Evolutionary conservation across 805 yeast species (phyloP), one percentile per base, ranked within the genome.

Genomic region (Starmera dryadoides): DNA sequence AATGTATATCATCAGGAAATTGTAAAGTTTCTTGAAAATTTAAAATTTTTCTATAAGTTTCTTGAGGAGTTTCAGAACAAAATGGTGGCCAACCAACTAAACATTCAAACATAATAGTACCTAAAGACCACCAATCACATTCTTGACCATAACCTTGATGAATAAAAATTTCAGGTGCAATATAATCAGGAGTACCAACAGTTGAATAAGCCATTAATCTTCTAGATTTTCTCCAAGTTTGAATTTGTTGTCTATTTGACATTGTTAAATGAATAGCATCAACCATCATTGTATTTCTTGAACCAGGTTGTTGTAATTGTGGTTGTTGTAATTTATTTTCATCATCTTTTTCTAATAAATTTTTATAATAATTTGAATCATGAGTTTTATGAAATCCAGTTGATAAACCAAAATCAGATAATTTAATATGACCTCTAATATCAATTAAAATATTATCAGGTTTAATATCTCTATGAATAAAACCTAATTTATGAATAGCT

Each of bases 131-230:
- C 65, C 94, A 93, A 66, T 93, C 99, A 47, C 94, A 93, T 22
- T 98, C 91, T 59, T 82, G 91, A 55, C 94, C 96, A 60, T 93
- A 93, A 46, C 81, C 79, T 57, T 84, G 86, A 19, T 98, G 98
- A 23, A 56, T 46, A 42, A 93, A 73, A 14, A 93, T 98, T 62
- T 93, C 99, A 33, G 94, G 72, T 1, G 99, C 98, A 96, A 93
- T 93, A 58, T 93, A 93, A 62, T 93, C 99, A 1, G 99, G 99
- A 0, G 96, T 86, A 4, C 99, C 99, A n/a, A 93, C 99, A 45
- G 93, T 86, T 2, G 97, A 87, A 50, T 87, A 86, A 3, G 99
- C 99, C 59, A 83, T 81, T 51, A 85, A 81, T 47, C 86, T 78
- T 55, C 89, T 95, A 4, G 64, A 59, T 43, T 79, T 81, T 50